phyloP scores from a whole-genome alignment of 306 rosid genomes.

The Quercus engelmannii region DNA sequence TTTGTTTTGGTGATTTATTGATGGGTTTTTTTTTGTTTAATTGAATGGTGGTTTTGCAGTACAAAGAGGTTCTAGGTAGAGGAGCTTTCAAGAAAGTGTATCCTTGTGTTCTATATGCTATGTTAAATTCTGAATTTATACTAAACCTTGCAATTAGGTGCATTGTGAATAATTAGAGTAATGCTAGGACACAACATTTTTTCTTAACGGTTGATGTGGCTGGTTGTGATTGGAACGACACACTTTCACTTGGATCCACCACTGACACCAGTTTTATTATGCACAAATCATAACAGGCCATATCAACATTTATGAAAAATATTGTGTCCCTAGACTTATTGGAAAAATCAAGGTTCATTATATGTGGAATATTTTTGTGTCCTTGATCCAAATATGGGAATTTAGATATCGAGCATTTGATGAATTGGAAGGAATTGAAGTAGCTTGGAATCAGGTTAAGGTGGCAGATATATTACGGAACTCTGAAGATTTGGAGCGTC shows the following conservation, averaged over 20 bases:
- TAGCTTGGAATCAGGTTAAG: conserved; percentile 98
- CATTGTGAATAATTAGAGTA: neutral
- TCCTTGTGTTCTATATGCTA: conserved; percentile 41
- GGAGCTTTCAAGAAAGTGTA: conserved; percentile 99
- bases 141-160: neutral
- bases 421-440: conserved; percentile 96
- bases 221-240: too few relatives aligned
- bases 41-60: conserved; percentile 50
- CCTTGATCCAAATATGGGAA: conserved; percentile 50
- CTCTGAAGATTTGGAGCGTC: conserved; percentile 83
- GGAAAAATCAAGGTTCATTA: neutral
- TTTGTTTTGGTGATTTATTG: conserved; percentile 5
- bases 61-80: conserved; percentile 82
- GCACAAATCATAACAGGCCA: too few relatives aligned
- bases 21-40: neutral
- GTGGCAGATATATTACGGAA: conserved; percentile 76
- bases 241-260: too few relatives aligned
- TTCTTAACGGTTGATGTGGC: too few relatives aligned
- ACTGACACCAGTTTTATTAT: too few relatives aligned
- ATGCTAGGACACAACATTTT: too few relatives aligned
- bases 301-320: too few relatives aligned
- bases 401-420: conserved; percentile 93
- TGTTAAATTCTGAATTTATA: neutral
- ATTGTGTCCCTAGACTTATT: too few relatives aligned
- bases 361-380: conserved; percentile 15